Percentiles rank a stretch among this genome's conserved stretches.
phyloP scores from a whole-genome alignment of 2,329 filamentous ascomycete species.

The Cladosporium sp. region DNA sequence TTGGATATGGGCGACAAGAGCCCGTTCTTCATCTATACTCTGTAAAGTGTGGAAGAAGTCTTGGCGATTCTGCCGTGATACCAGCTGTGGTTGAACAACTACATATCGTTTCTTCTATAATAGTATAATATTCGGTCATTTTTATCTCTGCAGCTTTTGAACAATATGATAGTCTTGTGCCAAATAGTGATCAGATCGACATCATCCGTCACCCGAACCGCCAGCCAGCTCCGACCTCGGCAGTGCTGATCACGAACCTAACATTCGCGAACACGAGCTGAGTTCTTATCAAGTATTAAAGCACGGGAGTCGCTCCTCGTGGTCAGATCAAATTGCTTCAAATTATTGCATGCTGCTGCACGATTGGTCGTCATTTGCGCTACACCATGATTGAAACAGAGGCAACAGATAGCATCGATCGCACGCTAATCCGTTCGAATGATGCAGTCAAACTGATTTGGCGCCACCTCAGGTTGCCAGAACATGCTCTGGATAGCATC shows the following conservation, averaged over 20 bases:
- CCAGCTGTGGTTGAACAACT: neutral
- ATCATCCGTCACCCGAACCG: neutral
- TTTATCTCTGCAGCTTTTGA: neutral
- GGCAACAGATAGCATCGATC: neutral
- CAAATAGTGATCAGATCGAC: neutral
- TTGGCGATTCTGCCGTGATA: neutral
- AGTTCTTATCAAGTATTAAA: neutral
- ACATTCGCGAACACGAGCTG: neutral
- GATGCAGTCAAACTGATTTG: slow-evolving; percentile 14
- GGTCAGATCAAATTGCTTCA: neutral
- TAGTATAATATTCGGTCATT: neutral
- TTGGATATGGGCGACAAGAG: slow-evolving; percentile 41
- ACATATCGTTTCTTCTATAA: neutral
- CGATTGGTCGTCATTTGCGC: neutral
- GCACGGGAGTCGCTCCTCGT: neutral
- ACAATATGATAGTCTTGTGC: neutral
- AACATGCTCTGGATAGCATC: slow-evolving; percentile 6
- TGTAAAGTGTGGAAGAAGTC: slow-evolving; percentile 33
- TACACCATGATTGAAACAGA: neutral
- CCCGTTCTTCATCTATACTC: slow-evolving; percentile 57
- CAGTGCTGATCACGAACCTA: neutral
- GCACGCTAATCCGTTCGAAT: neutral
- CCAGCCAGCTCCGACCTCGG: slow-evolving; percentile 3
- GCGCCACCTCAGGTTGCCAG: slow-evolving; percentile 13
- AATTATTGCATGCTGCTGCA: neutral